Evolutionary conservation across 1,139 yeast genomes (phyloP).

Genomic region (Yamadazyma pseudoaaseri): DNA sequence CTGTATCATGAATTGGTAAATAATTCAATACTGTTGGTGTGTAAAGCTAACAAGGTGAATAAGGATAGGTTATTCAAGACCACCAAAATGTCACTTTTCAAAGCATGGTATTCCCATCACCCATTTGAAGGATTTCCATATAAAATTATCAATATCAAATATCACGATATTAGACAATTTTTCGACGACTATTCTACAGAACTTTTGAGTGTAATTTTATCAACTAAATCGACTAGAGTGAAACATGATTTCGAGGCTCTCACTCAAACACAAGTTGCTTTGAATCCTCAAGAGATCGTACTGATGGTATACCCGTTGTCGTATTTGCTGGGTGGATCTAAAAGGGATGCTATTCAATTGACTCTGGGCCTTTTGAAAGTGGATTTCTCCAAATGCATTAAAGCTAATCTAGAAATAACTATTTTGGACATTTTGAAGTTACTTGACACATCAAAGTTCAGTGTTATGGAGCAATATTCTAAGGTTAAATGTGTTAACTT

Average conservation of each 20-base stretch:
- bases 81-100: conserved; percentile 31
- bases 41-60: conserved; percentile 12
- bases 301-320: conserved; percentile 45
- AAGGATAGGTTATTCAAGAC: conserved; percentile 18
- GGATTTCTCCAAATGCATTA: conserved; percentile 1
- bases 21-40: conserved; percentile 22
- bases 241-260: conserved; percentile 1
- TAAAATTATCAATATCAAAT: conserved; percentile 37
- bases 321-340: conserved; percentile 40
- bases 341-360: conserved; percentile 29
- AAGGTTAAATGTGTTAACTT: not conserved
- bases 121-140: conserved; percentile 38
- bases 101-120: conserved; percentile 42
- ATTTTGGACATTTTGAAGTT: conserved; percentile 29
- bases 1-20: conserved; percentile 20
- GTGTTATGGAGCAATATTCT: not conserved
- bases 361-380: not conserved
- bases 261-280: not conserved
- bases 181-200: conserved; percentile 28
- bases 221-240: conserved; percentile 14
- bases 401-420: conserved; percentile 19
- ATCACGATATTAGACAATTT: conserved; percentile 24
- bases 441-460: conserved; percentile 36
- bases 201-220: conserved; percentile 32
- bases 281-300: not conserved